These are phyloP conservation scores for Sphaerostilbella broomeana DNA, from an alignment of 2,329 filamentous ascomycete genomes.

Conservation along the genomic window DNA sequence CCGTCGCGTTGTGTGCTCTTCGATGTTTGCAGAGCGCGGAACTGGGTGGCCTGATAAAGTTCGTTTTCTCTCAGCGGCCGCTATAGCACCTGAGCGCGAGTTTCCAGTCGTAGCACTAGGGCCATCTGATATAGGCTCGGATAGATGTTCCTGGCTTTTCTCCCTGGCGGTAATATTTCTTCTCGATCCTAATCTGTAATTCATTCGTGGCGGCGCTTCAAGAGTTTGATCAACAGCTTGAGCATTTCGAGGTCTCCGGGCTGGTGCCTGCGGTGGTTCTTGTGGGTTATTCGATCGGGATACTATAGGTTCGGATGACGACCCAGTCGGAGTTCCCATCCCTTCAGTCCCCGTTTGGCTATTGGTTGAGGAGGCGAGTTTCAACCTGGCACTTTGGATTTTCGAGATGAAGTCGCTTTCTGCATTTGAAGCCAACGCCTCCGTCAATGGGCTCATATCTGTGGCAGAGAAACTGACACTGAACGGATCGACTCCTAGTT, in stretches of 20 bases:
- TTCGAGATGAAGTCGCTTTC: constrained; percentile 52
- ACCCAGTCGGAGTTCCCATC: constrained; percentile 53
- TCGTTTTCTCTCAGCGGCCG: constrained; percentile 67
- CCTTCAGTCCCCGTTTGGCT: constrained; percentile 42
- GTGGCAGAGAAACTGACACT: constrained; percentile 37
- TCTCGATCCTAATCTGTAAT: constrained; percentile 46
- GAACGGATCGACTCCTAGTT: constrained; percentile 44
- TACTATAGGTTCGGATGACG: constrained; percentile 19
- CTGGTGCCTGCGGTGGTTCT: constrained; percentile 47
- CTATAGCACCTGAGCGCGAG: constrained; percentile 29
- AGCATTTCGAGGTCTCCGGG: constrained; percentile 47
- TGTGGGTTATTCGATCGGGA: constrained; percentile 22
- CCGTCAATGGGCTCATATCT: constrained; percentile 35
- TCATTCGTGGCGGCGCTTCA: constrained; percentile 60
- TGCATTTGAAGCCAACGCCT: constrained; percentile 35
- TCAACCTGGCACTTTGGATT: constrained; percentile 45
- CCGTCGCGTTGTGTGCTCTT: constrained; percentile 57
- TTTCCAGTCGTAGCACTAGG: constrained; percentile 31
- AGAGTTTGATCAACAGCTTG: constrained; percentile 45
- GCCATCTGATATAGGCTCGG: constrained; percentile 38
- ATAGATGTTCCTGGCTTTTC: constrained; percentile 23
- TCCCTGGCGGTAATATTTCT: constrained; percentile 32
- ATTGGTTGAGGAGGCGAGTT: constrained; percentile 34
- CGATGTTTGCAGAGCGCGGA: constrained; percentile 42
- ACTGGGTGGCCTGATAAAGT: constrained; percentile 82